A percentile compares a stretch with the other conserved stretches of the same genome.
Evolutionary conservation across 2,329 filamentous ascomycete species (phyloP).

Genomic region (Cladosporium austrohemisphaericum): DNA sequence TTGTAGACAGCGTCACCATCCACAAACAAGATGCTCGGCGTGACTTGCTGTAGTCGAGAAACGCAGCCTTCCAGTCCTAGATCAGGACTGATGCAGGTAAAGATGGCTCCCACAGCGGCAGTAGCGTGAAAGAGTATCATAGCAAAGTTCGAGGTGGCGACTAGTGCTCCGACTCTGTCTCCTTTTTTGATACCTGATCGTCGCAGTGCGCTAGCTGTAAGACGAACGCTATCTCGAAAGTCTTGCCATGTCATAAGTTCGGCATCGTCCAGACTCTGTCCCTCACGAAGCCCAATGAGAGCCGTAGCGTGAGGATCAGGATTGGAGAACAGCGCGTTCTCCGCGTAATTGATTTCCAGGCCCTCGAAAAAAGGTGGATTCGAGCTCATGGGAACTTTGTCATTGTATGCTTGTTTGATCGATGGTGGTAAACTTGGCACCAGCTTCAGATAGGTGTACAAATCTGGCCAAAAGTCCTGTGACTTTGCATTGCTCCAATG

Average conservation of each 20-base stretch:
- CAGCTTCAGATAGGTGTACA: slow-evolving; percentile 39
- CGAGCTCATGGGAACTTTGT: slow-evolving; percentile 34
- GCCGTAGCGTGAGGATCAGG: slow-evolving; percentile 35
- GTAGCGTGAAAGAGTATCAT: slow-evolving; percentile 42
- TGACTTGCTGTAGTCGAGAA: slow-evolving; percentile 39
- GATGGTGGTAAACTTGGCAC: slow-evolving; percentile 33
- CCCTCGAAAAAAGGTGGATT: slow-evolving; percentile 40
- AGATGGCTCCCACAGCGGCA: slow-evolving; percentile 43
- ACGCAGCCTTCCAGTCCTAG: slow-evolving; percentile 38
- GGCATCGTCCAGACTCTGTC: slow-evolving; percentile 33
- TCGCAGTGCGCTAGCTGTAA: slow-evolving; percentile 37
- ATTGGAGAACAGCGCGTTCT: slow-evolving; percentile 39
- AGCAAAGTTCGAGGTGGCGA: slow-evolving; percentile 42
- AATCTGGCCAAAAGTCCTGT: slow-evolving; percentile 43
- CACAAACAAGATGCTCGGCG: slow-evolving; percentile 39
- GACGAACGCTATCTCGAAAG: slow-evolving; percentile 38
- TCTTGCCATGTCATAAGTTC: slow-evolving; percentile 40
- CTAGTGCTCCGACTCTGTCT: slow-evolving; percentile 40
- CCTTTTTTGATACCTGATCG: slow-evolving; percentile 36
- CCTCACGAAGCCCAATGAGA: slow-evolving; percentile 40
- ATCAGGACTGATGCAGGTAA: slow-evolving; percentile 44
- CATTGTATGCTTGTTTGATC: slow-evolving; percentile 37
- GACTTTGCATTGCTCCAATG: slow-evolving; percentile 39
- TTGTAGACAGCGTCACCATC: slow-evolving; percentile 41
- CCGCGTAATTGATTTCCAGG: slow-evolving; percentile 38